Evolutionary conservation across 495 filamentous ascomycete species (phyloP).

Genomic region (Penicillium bovifimosum): DNA sequence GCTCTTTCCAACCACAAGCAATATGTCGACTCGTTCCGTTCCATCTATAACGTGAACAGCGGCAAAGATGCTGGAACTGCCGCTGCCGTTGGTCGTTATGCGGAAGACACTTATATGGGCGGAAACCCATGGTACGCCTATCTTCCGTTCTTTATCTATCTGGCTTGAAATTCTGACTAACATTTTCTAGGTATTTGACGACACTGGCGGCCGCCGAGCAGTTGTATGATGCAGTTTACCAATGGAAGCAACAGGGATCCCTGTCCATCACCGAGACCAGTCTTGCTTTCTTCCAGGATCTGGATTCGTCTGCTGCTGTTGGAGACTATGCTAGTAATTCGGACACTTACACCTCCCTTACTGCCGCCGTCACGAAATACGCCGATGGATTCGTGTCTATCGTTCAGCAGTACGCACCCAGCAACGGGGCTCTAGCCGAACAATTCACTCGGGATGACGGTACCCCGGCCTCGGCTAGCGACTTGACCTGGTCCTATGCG

Average conservation of each 20-base stretch:
- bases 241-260: conserved; percentile 44
- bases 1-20: conserved; percentile 48
- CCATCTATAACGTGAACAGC: conserved; percentile 38
- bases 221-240: conserved; percentile 40
- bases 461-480: conserved; percentile 45
- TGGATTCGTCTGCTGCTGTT: conserved; percentile 31
- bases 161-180: neutral
- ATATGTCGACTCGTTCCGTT: conserved; percentile 47
- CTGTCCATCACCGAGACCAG: conserved; percentile 40
- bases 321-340: conserved; percentile 35
- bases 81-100: conserved; percentile 62
- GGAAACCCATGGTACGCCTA: conserved; percentile 51
- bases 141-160: neutral
- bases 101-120: conserved; percentile 62
- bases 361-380: conserved; percentile 41
- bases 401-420: conserved; percentile 43
- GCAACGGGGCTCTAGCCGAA: conserved; percentile 53
- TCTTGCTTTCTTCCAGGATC: conserved; percentile 39
- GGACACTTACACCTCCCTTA: conserved; percentile 34
- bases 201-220: conserved; percentile 37
- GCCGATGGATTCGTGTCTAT: conserved; percentile 46
- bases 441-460: conserved; percentile 54
- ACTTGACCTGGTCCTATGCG: conserved; percentile 53
- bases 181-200: conserved; percentile 27
- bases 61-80: conserved; percentile 41